Evolutionary conservation across 345 rosid genomes (phyloP), one percentile per base, ranked within the genome.

Genomic region (Melaleuca quinquenervia): DNA sequence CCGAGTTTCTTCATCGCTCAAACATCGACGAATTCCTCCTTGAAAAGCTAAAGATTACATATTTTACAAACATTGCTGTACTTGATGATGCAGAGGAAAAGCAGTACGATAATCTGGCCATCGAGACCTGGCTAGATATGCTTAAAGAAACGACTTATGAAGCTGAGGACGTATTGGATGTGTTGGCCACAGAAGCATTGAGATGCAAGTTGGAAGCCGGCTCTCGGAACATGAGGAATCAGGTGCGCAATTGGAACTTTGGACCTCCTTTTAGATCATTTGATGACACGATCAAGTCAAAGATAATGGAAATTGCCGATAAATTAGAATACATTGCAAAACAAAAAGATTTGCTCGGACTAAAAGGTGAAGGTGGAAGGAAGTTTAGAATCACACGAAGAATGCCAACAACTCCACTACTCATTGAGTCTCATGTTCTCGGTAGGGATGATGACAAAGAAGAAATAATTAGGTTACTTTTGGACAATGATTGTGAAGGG

Each of bases 71-170:
- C 50, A 50, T 27, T 41, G 82, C 85, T 21, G 85, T 86, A 36
- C 88, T 90, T 32, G 84, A 82, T 51, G 89, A 90, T 84, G 90
- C 88, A 11, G 91, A 90, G 86, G 87, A 82, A 41, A 87, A 88
- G 84, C 91, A 86, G 54, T 29, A 55, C 49, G 83, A 70, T 22
- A 84, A 84, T 14, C 85, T 11, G 8, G 84, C 13, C 44, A 56
- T 88, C 84, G 85, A 44, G 82, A 27, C 56, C 27, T 88, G 91
- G 88, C 41, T 88, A 50, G 49, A 36, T 16, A 26, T 87, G 62
- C 85, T 83, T 56, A 49, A 48, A 87, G 87, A 87, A 54, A 50
- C 86, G 55, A 78, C 83, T n/a, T 88, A 85, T 50, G 89, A 90
- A 15, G 84, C 86, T 1, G 90, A 88, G 52, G 90, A 90, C 85